Base-by-base conservation (phyloP, 1,284 basidiomycete genomes). In the Cerrena zonata region DNA sequence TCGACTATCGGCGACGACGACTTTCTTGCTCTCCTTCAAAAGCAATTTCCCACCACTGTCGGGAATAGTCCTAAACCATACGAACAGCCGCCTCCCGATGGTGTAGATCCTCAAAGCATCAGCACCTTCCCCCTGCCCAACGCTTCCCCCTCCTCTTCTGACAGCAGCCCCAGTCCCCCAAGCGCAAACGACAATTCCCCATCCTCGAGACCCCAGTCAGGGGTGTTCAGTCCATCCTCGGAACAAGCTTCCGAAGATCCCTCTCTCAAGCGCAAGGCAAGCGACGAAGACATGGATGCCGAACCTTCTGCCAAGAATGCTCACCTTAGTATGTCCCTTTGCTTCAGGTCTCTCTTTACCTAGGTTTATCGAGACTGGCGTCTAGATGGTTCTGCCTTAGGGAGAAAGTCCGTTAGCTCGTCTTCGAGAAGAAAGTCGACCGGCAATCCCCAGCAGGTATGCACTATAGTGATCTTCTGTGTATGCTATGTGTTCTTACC, bases 21-120 rank as follows among this genome's bases (percentile, higher is more conserved):
- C 67, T 88, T 90, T 58, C 78, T 90, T 49, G 79, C 83, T 15
- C 74, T 89, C 48, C 75, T 90, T 2, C 81, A 84, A 63, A 87
- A 86, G 60, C 86, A 89, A 64, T 87, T 86, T 60, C 72, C 47
- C 58, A 62, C 59, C 45, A 60, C 50, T 53, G 56, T 57, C 50
- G 62, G 55, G 56, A 53, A 53, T 38, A 50, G 50, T 34, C 52
- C 59, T 53, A 56, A 58, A 47, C 52, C 65, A 24, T 59, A 62
- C 47, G 53, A 66, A 50, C 58, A 63, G 50, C 65, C 46, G 34
- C n/a, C n/a, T n/a, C 61, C 60, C 27, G 63, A 74, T 50, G 73
- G 71, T 51, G 69, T 83, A 51, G 78, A 86, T 59, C 84, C 84
- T 0, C 79, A 83, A 63, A 76, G 65, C 56, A 76, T 59, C 66